These are phyloP conservation scores for Pyrrhoderma noxium DNA, from an alignment of 1,284 basidiomycete species.

Conservation along the genomic window DNA sequence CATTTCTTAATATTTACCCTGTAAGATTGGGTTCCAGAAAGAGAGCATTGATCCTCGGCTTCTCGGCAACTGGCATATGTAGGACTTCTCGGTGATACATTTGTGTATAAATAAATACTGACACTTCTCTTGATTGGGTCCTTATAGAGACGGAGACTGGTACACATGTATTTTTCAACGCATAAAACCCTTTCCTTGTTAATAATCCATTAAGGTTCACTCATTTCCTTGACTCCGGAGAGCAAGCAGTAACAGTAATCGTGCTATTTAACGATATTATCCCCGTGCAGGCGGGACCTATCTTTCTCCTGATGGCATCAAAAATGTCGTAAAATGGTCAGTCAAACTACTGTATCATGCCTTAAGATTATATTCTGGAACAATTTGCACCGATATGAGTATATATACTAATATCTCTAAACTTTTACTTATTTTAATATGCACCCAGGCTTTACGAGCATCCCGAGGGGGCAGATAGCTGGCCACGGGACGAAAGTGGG, in stretches of 20 bases:
- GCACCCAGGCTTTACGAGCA: conserved; percentile 44
- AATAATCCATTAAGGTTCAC: too few relatives aligned
- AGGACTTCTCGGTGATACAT: conserved; percentile 7
- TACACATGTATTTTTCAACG: conserved; percentile 1
- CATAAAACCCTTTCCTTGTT: too few relatives aligned
- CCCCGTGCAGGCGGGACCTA: conserved; percentile 48
- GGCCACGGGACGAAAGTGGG: conserved; percentile 38
- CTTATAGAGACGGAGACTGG: conserved; percentile 28
- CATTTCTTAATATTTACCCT: not conserved
- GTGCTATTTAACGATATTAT: conserved; percentile 49
- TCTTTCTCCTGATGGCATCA: conserved; percentile 48
- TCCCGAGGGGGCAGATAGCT: conserved; percentile 47
- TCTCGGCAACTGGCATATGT: conserved; percentile 32
- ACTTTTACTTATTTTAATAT: too few relatives aligned
- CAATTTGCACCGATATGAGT: too few relatives aligned
- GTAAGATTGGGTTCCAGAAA: conserved; percentile 19
- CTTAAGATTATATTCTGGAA: too few relatives aligned
- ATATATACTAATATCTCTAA: too few relatives aligned
- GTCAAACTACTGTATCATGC: not conserved
- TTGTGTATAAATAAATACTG: not conserved
- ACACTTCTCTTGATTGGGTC: too few relatives aligned
- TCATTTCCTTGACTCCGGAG: conserved; percentile 55
- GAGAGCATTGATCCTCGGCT: conserved; percentile 25
- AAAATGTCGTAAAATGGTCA: conserved; percentile 37
- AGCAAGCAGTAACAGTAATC: conserved; percentile 53